Conservation (phyloP, 768 basidiomycete genomes). For the Dacryopinax spathularia region DNA sequence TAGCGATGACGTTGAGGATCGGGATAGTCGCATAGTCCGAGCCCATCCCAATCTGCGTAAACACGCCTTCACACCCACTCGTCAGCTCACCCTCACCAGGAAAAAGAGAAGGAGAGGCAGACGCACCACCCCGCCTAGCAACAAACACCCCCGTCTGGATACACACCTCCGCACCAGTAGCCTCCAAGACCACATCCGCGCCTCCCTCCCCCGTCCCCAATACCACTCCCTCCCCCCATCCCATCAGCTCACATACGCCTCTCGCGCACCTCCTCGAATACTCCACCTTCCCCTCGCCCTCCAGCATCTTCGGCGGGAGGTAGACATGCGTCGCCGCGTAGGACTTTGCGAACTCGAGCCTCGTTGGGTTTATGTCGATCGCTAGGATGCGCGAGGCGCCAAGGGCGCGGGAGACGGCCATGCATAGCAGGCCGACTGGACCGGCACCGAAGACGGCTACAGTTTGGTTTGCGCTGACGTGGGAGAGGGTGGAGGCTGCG, state of each 20-base stretch:
- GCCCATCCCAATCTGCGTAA: constrained; percentile 71
- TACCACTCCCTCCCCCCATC: constrained; percentile 37
- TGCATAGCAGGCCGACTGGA: constrained; percentile 66
- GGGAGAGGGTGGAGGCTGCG: constrained; percentile 63
- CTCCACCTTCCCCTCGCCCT: constrained; percentile 50
- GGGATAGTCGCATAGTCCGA: constrained; percentile 60
- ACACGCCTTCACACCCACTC: constrained; percentile 16
- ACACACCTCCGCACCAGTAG: constrained; percentile 83
- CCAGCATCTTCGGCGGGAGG: constrained; percentile 31
- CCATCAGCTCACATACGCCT: constrained; percentile 48
- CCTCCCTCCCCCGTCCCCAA: constrained; percentile 40
- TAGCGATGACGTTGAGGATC: constrained; percentile 49
- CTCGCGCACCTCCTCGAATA: constrained; percentile 62
- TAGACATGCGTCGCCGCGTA: constrained; percentile 74
- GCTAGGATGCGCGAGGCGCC: constrained; percentile 75
- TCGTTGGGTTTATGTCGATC: constrained; percentile 58
- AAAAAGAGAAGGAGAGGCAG: background rate
- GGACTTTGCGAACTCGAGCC: constrained; percentile 71
- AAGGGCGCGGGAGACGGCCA: constrained; percentile 91
- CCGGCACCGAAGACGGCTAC: constrained; percentile 79
- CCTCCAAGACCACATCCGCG: constrained; percentile 81
- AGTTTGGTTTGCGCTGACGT: constrained; percentile 55
- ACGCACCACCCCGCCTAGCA: constrained; percentile 41
- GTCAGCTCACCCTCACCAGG: background rate
- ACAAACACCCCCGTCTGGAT: constrained; percentile 74